phyloP scores from a whole-genome alignment of 78 protist species.

The Pelomyxa schiedti region DNA sequence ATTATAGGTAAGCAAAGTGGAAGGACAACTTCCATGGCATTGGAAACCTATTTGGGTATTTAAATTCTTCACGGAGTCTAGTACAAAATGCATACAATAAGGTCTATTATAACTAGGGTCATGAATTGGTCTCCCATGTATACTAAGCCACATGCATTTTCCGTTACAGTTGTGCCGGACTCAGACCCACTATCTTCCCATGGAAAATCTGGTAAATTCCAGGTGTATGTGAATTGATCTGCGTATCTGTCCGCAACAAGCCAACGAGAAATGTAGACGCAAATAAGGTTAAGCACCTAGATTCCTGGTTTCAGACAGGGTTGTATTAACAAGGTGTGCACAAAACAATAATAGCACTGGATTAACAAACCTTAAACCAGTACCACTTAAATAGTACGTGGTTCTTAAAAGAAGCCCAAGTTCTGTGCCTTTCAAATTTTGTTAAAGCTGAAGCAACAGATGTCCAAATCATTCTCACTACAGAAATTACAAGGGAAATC shows the following conservation, averaged over 20 bases:
- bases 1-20: not conserved
- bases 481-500: constrained; percentile 13
- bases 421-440: constrained; percentile 26
- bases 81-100: too few species aligned
- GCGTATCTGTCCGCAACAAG: constrained; percentile 22
- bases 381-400: constrained; percentile 25
- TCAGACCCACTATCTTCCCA: too few species aligned
- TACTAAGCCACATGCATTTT: too few species aligned
- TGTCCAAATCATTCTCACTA: constrained; percentile 25
- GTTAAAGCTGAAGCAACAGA: constrained; percentile 22
- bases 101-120: too few species aligned
- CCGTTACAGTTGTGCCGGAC: too few species aligned
- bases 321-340: constrained; percentile 10
- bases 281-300: constrained; percentile 34
- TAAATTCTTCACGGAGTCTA: too few species aligned
- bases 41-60: constrained; percentile 26
- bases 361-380: constrained; percentile 29
- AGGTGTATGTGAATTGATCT: not conserved
- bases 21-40: constrained; percentile 16
- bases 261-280: constrained; percentile 27
- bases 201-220: not conserved
- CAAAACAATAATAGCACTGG: constrained; percentile 15
- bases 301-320: not conserved
- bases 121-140: too few species aligned
- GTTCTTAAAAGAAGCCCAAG: constrained; percentile 35